A percentile compares a stretch with the other conserved stretches of the same genome.
These are phyloP conservation scores for Rhodotorula glutinis DNA, from an alignment of 1,284 basidiomycete species.

Conservation along the genomic window DNA sequence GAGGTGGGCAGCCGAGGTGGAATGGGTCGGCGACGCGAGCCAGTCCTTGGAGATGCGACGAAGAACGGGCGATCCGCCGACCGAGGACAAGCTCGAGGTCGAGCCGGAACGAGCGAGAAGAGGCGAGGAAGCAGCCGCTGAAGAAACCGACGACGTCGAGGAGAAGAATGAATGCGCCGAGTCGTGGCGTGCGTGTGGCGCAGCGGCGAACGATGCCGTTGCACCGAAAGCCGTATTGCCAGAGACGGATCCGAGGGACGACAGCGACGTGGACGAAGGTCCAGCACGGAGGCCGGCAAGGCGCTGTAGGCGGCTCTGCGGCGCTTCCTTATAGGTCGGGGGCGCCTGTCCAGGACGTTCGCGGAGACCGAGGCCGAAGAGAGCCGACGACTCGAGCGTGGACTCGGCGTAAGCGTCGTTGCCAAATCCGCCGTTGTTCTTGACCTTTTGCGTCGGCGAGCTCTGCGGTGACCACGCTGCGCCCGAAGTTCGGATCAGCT, in stretches of 20 bases:
- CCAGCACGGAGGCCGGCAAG: conserved; percentile 16
- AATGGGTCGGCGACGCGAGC: conserved; percentile 9
- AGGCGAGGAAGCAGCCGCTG: conserved; percentile 12
- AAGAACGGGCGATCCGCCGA: conserved; percentile 18
- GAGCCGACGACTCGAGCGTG: conserved; percentile 6
- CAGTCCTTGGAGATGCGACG: conserved; percentile 34
- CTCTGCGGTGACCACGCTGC: conserved; percentile 18
- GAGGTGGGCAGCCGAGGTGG: conserved; percentile 5
- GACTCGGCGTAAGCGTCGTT: background rate
- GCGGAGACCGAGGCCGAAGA: conserved; percentile 32
- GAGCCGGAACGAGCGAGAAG: conserved; percentile 18
- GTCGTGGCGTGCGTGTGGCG: conserved; percentile 11
- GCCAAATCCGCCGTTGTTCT: too few relatives aligned
- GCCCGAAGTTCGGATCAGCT: conserved; percentile 17
- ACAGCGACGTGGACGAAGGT: conserved; percentile 1
- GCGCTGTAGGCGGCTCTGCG: conserved; percentile 31
- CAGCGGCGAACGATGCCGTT: too few relatives aligned
- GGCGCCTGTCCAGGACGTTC: conserved; percentile 34
- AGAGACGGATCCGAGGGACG: background rate
- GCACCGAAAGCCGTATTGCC: background rate
- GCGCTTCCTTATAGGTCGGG: conserved; percentile 29
- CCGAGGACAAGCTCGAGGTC: conserved; percentile 29
- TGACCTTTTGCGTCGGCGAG: conserved; percentile 4
- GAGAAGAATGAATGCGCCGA: conserved; percentile 18
- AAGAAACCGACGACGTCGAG: conserved; percentile 25